Base-by-base conservation (phyloP, 2,329 filamentous ascomycete genomes). In the Sporothrix euskadiensis region DNA sequence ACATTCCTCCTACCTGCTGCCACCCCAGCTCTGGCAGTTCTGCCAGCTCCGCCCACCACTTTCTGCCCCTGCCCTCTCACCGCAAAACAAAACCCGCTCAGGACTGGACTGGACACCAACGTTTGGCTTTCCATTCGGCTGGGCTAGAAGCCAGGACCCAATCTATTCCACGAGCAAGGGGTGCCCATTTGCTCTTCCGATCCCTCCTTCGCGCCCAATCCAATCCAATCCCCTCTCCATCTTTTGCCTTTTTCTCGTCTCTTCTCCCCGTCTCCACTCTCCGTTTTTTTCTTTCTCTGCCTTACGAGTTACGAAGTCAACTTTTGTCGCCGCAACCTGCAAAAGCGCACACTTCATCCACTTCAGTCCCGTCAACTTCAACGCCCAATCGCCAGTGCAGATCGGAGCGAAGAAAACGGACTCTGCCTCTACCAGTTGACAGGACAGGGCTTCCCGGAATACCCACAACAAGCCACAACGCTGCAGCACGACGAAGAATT, bases 81-180 rank as follows among this genome's bases (percentile, higher is more conserved):
- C 71, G 59, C 74, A 69, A 70, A 69, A 72, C 22, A 49, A 54
- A 70, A 54, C 12, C 44, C 65, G 57, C 66, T 65, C 44, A 65
- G 10, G n/a, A 49, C 19, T 69, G 26, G 54, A 26, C 41, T 44
- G 41, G 41, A 44, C 41, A 52, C n/a, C 52, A 30, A 44, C 71
- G 52, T 22, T 44, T 35, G 54, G 61, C 35, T 59, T 69, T 39
- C 56, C n/a, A 61, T 73, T 61, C 39, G 63, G 39, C 61, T 26
- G 19, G 65, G 39, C 63, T 49, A 10, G 66, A 44, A 44, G 41
- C 41, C 41, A 44, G 41, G 41, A 44, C 41, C 41, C 49, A n/a
- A 30, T 30, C 30, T 16, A 1, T n/a, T 39, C 6, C n/a, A 26
- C 26, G 7, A 26, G 49, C 59, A 65, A 19, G 22, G 22, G 32